Evolutionary conservation across 208 protist species (phyloP).

Genomic region (Leishmania amazonensis): DNA sequence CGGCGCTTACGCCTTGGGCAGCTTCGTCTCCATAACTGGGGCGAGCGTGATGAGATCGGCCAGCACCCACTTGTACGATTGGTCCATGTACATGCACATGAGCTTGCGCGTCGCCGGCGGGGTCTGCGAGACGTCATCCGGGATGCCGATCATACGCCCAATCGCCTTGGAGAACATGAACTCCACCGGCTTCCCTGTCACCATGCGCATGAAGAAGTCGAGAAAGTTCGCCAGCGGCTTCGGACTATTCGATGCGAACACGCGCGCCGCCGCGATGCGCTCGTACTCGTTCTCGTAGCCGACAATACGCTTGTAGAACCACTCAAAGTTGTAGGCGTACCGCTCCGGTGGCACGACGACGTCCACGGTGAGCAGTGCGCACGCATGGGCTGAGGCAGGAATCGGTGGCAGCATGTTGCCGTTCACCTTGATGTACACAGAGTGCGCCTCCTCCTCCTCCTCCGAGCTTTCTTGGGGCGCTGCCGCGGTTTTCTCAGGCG

Average conservation of each 20-base stretch:
- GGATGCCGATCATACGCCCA: constrained; percentile 53
- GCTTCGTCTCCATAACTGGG: constrained; percentile 31
- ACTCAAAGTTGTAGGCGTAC: constrained; percentile 66
- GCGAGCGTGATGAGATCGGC: constrained; percentile 49
- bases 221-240: constrained; percentile 39
- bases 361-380: constrained; percentile 63
- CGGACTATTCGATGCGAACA: constrained; percentile 64
- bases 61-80: constrained; percentile 59
- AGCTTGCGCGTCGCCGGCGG: constrained; percentile 71
- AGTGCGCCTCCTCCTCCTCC: constrained; percentile 9
- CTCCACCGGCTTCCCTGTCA: constrained; percentile 60
- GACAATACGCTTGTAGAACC: constrained; percentile 79
- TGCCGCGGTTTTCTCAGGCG: background rate
- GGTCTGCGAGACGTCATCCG: constrained; percentile 53
- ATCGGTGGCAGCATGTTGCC: constrained; percentile 43
- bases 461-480: background rate
- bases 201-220: constrained; percentile 75
- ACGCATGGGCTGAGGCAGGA: constrained; percentile 55
- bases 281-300: constrained; percentile 77
- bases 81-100: constrained; percentile 78
- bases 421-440: constrained; percentile 37
- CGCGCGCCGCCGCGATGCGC: constrained; percentile 64
- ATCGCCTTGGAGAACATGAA: constrained; percentile 57
- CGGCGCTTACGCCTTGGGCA: constrained; percentile 22
- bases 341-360: constrained; percentile 77